These are phyloP conservation scores for Dittrichia graveolens DNA, from an alignment of 129 eudicot species.

Conservation along the genomic window DNA sequence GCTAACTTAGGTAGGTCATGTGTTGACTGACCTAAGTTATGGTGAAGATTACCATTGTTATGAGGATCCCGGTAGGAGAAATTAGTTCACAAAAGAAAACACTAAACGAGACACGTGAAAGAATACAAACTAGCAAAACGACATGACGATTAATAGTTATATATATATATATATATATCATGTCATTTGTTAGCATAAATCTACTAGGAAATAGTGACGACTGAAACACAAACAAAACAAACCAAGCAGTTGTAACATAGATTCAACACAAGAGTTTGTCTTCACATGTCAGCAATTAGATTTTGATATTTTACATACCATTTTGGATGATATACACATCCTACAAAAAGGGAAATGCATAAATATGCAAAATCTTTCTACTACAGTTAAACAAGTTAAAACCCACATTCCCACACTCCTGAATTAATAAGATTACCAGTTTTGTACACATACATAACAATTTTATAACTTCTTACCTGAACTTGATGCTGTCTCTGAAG, in stretches of 20 bases:
- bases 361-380: conserved; percentile 1
- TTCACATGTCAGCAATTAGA: conserved; percentile 37
- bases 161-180: no score
- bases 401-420: conserved; percentile 12
- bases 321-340: conserved; percentile 22
- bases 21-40: no score
- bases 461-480: conserved; percentile 43
- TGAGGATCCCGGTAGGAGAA: no score
- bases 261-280: conserved; percentile 10
- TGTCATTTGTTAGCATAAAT: no score
- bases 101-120: no score
- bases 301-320: conserved; percentile 25
- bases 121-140: no score
- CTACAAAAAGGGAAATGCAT: conserved; percentile 4
- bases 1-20: no score
- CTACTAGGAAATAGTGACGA: no score
- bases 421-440: conserved; percentile 18
- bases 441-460: conserved; percentile 23
- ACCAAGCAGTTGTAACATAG: background rate
- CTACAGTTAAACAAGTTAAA: background rate
- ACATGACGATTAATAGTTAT: no score
- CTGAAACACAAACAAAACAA: no score
- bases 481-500: conserved; percentile 49
- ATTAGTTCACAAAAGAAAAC: no score
- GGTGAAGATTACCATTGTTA: no score